Evolutionary conservation across 257 asterid species (phyloP).

Genomic region (Agastache rugosa): DNA sequence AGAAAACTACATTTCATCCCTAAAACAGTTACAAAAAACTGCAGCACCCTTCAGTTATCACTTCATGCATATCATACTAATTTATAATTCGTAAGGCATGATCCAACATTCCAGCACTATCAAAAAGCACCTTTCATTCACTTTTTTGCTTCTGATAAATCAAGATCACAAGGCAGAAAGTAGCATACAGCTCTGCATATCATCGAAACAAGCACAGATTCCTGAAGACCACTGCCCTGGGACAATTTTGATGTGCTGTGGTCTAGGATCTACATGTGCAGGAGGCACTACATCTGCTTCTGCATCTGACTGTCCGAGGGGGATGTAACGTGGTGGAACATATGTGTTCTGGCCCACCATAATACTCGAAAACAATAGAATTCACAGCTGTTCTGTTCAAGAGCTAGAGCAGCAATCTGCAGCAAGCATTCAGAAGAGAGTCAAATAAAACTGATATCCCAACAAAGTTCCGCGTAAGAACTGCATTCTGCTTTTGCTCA

Average conservation of each 20-base stretch:
- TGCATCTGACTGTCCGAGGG: slow-evolving; percentile 66
- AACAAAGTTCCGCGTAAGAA: background rate
- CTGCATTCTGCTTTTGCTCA: slow-evolving; percentile 11
- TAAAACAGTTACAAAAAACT: background rate
- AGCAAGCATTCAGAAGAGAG: slow-evolving; percentile 34
- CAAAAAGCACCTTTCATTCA: slow-evolving; percentile 59
- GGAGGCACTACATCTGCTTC: slow-evolving; percentile 50
- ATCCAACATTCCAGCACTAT: slow-evolving; percentile 36
- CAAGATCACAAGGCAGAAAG: slow-evolving; percentile 68
- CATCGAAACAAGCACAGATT: slow-evolving; percentile 97
- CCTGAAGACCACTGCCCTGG: slow-evolving; percentile 88
- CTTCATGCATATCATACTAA: slow-evolving; percentile 14
- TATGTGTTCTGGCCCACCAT: slow-evolving; percentile 60
- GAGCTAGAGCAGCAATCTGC: slow-evolving; percentile 44
- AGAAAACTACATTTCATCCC: slow-evolving; percentile 10
- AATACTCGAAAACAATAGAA: slow-evolving; percentile 26
- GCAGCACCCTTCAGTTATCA: slow-evolving; percentile 18
- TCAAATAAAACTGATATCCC: slow-evolving; percentile 26
- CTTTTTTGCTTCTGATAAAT: slow-evolving; percentile 63
- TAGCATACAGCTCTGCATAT: slow-evolving; percentile 91
- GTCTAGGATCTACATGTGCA: slow-evolving; percentile 42
- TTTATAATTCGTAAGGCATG: slow-evolving; percentile 5
- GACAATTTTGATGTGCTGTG: slow-evolving; percentile 41
- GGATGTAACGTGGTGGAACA: slow-evolving; percentile 84
- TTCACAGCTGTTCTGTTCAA: slow-evolving; percentile 28